Percentiles rank a stretch among this genome's conserved stretches.
phyloP scores from a whole-genome alignment of 192 early-diverging fungal genomes.

The Mortierella antarctica region DNA sequence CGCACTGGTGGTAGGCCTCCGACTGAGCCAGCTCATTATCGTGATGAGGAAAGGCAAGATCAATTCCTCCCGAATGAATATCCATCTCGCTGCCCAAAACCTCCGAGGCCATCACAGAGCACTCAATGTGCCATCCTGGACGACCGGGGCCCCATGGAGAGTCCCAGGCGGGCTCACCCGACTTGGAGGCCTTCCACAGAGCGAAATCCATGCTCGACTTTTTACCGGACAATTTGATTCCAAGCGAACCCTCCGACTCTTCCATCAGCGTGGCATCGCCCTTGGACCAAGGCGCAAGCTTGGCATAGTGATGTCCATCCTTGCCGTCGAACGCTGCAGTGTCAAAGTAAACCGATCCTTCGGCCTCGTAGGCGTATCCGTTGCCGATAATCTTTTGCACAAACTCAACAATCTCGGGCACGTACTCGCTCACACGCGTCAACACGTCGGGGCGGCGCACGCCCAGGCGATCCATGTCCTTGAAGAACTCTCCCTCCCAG shows the following conservation, averaged over 20 bases:
- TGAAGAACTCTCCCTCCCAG: slow-evolving; percentile 95
- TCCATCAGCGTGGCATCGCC: slow-evolving; percentile 82
- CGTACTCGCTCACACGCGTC: slow-evolving; percentile 96
- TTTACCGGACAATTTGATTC: slow-evolving; percentile 73
- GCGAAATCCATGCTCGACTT: slow-evolving; percentile 88
- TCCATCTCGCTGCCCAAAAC: slow-evolving; percentile 90
- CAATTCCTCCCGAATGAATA: slow-evolving; percentile 95
- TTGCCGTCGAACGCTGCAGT: slow-evolving; percentile 83
- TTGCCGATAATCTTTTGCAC: slow-evolving; percentile 94
- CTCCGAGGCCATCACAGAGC: slow-evolving; percentile 97
- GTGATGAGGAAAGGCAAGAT: slow-evolving; percentile 98
- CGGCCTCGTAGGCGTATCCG: slow-evolving; percentile 92
- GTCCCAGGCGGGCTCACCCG: slow-evolving; percentile 93
- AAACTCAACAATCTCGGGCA: slow-evolving; percentile 93
- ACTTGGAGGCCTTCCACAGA: slow-evolving; percentile 94
- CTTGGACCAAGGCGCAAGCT: slow-evolving; percentile 91
- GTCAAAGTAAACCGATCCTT: slow-evolving; percentile 97
- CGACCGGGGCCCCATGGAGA: slow-evolving; percentile 95
- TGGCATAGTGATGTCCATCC: slow-evolving; percentile 91
- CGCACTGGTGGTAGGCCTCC: slow-evolving; percentile 89
- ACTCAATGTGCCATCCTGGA: slow-evolving; percentile 99
- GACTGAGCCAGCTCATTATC: slow-evolving; percentile 98
- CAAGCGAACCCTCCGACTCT: slow-evolving; percentile 93
- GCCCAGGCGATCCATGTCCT: slow-evolving; percentile 92
- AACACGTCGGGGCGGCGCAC: slow-evolving; percentile 88